Evolutionary conservation across 2,329 filamentous ascomycete species (phyloP), one percentile per base, ranked within the genome.

Genomic region (Ilyonectria destructans): DNA sequence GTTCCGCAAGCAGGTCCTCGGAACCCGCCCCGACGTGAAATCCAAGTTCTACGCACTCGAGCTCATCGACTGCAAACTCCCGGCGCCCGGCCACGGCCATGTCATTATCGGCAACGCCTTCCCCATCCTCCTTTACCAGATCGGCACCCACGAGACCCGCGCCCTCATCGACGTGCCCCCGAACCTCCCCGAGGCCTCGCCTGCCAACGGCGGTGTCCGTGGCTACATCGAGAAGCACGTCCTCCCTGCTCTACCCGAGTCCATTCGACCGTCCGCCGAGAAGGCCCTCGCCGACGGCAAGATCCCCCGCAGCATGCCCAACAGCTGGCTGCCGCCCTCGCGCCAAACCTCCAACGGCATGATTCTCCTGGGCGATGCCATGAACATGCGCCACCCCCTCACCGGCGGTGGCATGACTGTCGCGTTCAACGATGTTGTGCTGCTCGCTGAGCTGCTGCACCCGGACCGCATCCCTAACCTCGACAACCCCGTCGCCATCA

Each of bases 371-470:
- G 96, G 96, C 67, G 96, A 99, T 80, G 96, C 96, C 15, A 92
- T 97, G 87, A 99, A 99, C 85, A 99, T 99, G 96, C 93, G 96
- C n/a, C 96, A 99, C 82, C 96, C 96, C 2, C 87, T 99, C 13
- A 99, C 96, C 0, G 96, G 96, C 60, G 96, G 96, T 72, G 96
- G 96, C 75, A 99, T 99, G 96, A 98, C 96, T 0, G 96, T 98
- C 2, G 96, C 94, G 1, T 93, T 99, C 81, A 97, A 96, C 83
- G 96, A 99, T 78, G 95, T 93, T 1, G 88, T 96, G 12, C 82
- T 97, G 1, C 87, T 99, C 29, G 85, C 92, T 1, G 87, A 92
- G 9, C 85, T 98, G 23, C 88, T 99, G 2, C 86, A 89, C 43
- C 95, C 94, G 0, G 83, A 87, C 45, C 82, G 83, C 8, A 87